Evolutionary conservation across 257 asterid species (phyloP), one percentile per base, ranked within the genome.

Genomic region (Thymus mandschuricus): DNA sequence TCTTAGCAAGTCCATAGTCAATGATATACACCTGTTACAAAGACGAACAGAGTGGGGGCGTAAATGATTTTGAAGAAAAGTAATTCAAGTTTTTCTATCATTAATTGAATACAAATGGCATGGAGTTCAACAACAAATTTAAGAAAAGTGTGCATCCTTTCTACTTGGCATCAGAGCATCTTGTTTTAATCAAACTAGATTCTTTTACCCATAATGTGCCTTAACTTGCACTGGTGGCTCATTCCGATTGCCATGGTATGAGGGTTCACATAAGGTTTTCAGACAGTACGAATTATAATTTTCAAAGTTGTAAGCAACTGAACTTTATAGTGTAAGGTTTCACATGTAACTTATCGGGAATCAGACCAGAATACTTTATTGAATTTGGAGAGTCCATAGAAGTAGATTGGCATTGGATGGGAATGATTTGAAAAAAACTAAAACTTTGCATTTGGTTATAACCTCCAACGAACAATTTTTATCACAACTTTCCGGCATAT

Each of bases 1-100:
- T 94, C 83, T 94, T 94, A 66, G 97, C 99, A 73, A 94, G 96
- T 59, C 99, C 99, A 80, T 81, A 94, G 86, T 94, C 99, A 77
- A 91, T 94, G 75, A 89, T 76, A 79, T 89, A 94, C 9, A 94
- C 99, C 99, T 93, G 89, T 76, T 63, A 76, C 49, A 73, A 49
- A 70, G 41, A 70, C 48, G 64, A 75, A 49, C 31, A 60, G 33
- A 61, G 64, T 69, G 69, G 45, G 40, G 51, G 34, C 35, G 10
- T 38, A 55, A 34, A 44, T 41, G 35, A 5, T 48, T 44, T 57
- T 41, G 0, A 62, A 73, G 33, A 44, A 27, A 58, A 59, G 51
- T 10, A 30, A 9, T 29, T 46, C 44, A 28, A 8, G 66, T 40
- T 45, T 63, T 70, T 46, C 7, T 29, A 40, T 33, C 52, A 59